A percentile compares a stretch with the other conserved stretches of the same genome.
Conservation (phyloP, 257 asterid genomes). For the Ocimum tenuiflorum region DNA sequence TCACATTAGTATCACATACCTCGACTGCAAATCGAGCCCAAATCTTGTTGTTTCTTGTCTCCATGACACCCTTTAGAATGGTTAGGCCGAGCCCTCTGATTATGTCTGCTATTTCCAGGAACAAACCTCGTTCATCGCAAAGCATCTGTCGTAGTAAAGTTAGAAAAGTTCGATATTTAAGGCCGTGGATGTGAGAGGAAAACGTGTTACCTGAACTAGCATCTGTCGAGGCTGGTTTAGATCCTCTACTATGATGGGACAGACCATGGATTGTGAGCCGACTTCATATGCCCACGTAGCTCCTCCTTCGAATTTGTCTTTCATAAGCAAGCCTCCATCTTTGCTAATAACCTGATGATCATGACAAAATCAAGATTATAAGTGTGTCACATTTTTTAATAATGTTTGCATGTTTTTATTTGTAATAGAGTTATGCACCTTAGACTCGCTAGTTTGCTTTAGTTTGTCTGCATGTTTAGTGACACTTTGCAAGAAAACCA, state of each 20-base stretch:
- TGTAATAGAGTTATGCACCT: constrained; percentile 35
- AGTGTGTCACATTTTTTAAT: not conserved
- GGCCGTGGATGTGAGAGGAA: not conserved
- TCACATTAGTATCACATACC: constrained; percentile 31
- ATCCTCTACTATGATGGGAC: constrained; percentile 94
- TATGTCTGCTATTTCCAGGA: constrained; percentile 86
- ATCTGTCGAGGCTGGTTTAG: constrained; percentile 84
- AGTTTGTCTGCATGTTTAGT: constrained; percentile 87
- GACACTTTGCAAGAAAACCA: constrained; percentile 93
- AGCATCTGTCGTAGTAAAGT: constrained; percentile 50
- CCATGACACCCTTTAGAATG: constrained; percentile 88
- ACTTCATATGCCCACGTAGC: constrained; percentile 98
- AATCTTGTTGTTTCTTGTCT: constrained; percentile 68
- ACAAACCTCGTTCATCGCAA: constrained; percentile 77
- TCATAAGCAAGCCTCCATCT: constrained; percentile 63
- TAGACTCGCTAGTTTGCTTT: constrained; percentile 71
- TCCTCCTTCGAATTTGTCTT: constrained; percentile 78
- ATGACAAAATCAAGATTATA: not conserved
- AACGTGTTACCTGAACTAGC: constrained; percentile 66
- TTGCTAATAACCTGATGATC: constrained; percentile 52
- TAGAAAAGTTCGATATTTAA: not conserved
- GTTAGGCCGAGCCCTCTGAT: constrained; percentile 82
- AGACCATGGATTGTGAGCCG: constrained; percentile 72
- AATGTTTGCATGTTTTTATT: no score
- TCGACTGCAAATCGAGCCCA: constrained; percentile 91